Evolutionary conservation across 2,329 filamentous ascomycete genomes (phyloP), one percentile per base, ranked within the genome.

Genomic region (Penicillium sp.): DNA sequence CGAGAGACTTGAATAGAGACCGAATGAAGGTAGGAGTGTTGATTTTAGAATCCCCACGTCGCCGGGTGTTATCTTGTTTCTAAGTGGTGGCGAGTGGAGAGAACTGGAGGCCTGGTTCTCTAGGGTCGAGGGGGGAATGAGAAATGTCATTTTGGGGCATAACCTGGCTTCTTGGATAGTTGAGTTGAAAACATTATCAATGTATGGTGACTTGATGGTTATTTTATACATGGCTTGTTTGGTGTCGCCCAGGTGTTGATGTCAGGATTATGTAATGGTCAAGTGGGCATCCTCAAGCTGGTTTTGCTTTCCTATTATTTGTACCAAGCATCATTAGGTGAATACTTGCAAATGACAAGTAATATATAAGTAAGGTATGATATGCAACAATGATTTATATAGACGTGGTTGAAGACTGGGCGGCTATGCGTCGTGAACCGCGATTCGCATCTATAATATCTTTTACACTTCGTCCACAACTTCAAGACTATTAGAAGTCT

Each of bases 11-110:
- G 76, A 71, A 54, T 82, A 77, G 0, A 82, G 65, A 0, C 72
- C 70, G 33, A 81, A 67, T 0, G 77, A 80, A 0, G 79, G 79
- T 3, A 79, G 67, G 3, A 82, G 62, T 3, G 76, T 76, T 17
- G 76, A 72, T 55, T 73, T 73, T 21, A 81, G 57, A 42, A 82
- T 75, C 9, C 78, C 78, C 7, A 80, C 63, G 49, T 66, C 64
- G n/a, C 51, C 42, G 19, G 58, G 29, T 26, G 48, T 57, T 42
- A 56, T 49, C 22, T 38, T 48, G 29, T 41, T 35, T 40, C 29
- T 35, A 1, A 48, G 41, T 10, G 47, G 43, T 35, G 43, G 28
- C 5, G 43, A 31, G 17, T 49, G 44, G 3, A 44, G 47, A 15
- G 29, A 13, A 12, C 45, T 49, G 6, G 28, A 13, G 9, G 32